Conservation (phyloP, 1,284 basidiomycete genomes). For the Lentinula novae-zelandiae region DNA sequence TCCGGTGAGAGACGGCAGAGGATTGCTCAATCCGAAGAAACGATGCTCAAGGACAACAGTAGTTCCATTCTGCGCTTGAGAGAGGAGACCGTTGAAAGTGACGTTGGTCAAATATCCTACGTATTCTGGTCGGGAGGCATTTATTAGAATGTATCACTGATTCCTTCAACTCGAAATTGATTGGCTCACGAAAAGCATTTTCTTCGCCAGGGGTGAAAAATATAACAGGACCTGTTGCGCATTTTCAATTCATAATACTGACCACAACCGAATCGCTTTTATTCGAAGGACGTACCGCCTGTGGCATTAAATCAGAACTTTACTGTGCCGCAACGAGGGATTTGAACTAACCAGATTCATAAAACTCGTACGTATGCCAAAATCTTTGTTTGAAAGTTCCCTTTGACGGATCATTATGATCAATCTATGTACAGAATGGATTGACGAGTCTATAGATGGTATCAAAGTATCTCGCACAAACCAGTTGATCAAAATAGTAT, state of each 20-base stretch:
- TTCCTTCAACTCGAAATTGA: neutral
- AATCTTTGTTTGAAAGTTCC: slow-evolving; percentile 75
- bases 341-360: slow-evolving; percentile 41
- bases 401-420: slow-evolving; percentile 62
- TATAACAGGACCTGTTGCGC: slow-evolving; percentile 3
- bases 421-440: slow-evolving; percentile 32
- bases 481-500: slow-evolving; percentile 48
- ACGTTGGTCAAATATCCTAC: slow-evolving; percentile 57
- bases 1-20: slow-evolving; percentile 55
- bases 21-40: slow-evolving; percentile 50
- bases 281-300: slow-evolving; percentile 20
- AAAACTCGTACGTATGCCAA: slow-evolving; percentile 64
- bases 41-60: slow-evolving; percentile 51
- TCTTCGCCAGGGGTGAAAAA: slow-evolving; percentile 39
- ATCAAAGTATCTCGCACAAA: neutral
- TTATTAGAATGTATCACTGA: neutral
- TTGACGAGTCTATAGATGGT: neutral
- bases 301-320: neutral
- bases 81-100: slow-evolving; percentile 64
- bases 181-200: slow-evolving; percentile 29
- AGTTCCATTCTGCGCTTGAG: slow-evolving; percentile 61
- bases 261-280: neutral
- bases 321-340: neutral
- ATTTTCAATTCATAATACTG: too few relatives aligned
- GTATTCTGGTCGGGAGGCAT: slow-evolving; percentile 35